These are phyloP conservation scores for Neohortaea acidophila DNA, from an alignment of 495 filamentous ascomycete species.

Conservation along the genomic window DNA sequence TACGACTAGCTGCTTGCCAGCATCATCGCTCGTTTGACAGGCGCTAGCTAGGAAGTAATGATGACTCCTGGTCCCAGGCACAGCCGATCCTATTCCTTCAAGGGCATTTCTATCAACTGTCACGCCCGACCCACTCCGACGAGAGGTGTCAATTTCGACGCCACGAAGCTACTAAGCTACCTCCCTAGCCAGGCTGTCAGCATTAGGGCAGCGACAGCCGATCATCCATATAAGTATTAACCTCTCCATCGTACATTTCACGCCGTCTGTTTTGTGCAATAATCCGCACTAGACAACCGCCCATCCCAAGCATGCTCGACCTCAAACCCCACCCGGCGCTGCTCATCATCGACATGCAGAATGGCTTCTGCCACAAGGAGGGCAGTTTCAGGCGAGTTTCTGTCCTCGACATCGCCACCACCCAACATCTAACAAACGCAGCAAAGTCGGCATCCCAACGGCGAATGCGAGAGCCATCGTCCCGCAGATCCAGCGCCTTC, in stretches of 20 bases:
- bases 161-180: background rate
- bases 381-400: slow-evolving; percentile 19
- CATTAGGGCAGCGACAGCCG: no score
- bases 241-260: no score
- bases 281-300: no score
- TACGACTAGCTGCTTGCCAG: background rate
- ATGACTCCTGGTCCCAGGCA: no score
- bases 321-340: background rate
- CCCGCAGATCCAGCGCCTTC: slow-evolving; percentile 17
- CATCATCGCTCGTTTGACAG: background rate
- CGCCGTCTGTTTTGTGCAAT: no score
- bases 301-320: background rate
- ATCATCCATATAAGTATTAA: background rate
- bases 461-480: slow-evolving; percentile 12
- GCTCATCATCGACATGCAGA: slow-evolving; percentile 20
- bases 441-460: slow-evolving; percentile 16
- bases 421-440: no score
- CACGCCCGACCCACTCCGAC: no score
- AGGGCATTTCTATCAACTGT: no score
- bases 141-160: no score
- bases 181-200: background rate
- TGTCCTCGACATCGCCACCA: no score
- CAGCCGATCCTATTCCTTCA: no score
- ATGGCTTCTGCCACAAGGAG: slow-evolving; percentile 19
- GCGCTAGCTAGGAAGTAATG: background rate